Base-by-base conservation (phyloP, 2,329 filamentous ascomycete genomes). In the Cordyceps tenuipes region DNA sequence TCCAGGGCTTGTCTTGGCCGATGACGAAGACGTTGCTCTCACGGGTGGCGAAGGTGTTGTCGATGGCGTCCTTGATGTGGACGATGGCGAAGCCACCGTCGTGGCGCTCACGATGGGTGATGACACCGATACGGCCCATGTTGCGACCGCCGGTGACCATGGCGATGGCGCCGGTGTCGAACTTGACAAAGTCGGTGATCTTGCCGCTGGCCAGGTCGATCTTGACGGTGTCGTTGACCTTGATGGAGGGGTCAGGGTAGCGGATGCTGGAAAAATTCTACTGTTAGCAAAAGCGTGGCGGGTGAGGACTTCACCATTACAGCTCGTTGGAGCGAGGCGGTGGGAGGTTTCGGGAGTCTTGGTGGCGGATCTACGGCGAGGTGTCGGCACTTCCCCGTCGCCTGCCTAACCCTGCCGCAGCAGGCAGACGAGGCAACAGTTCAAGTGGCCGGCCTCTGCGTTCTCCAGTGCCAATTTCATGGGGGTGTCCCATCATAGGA, bases 171-270 rank as follows among this genome's bases (percentile, higher is more conserved):
- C 93, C 94, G 75, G 92, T 97, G 79, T 99, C 94, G 82, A 99
- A 99, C 82, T 89, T 90, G 86, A 97, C 91, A 82, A 89, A 97
- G 82, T 99, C 94, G 71, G 84, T 80, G 82, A 99, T 95, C 88
- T 97, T 99, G 84, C 94, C 94, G 67, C 91, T 96, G 73, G 89
- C 81, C 63, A 99, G 84, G 75, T 99, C 90, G 72, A 99, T 93
- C 91, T 99, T 99, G 82, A 99, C 92, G 63, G 94, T 97, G 84
- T 99, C 94, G 86, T 99, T 97, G 84, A 99, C 94, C 87, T 95
- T 96, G 87, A 99, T 96, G 70, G 86, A 76, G 66, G 94, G 94
- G 81, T 99, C 94, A 70, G 94, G 94, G 88, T 97, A 99, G 76
- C 94, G 94, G 84, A 99, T 97, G 79, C 94, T 99, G 77, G 21